phyloP scores from a whole-genome alignment of 768 basidiomycete species.

The Cystobasidium ongulense region DNA sequence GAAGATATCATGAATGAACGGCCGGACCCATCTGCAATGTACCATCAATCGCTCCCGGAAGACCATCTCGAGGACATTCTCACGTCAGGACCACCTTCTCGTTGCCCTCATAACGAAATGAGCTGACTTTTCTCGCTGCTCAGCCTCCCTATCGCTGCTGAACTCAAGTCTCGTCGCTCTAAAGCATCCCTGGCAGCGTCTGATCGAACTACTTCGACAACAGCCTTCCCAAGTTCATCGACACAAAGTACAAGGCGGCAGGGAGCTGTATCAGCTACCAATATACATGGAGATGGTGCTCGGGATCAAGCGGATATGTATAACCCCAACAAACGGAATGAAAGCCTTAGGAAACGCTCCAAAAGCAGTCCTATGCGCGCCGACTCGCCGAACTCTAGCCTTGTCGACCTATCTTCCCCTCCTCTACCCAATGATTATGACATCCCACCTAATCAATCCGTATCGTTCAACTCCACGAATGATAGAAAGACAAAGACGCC shows the following conservation, averaged over 20 bases:
- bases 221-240: neutral
- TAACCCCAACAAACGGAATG: neutral
- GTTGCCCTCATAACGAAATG: neutral
- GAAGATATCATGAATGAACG: constrained; percentile 1
- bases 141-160: constrained; percentile 14
- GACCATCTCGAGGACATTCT: constrained; percentile 26
- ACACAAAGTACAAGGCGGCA: neutral
- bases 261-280: neutral
- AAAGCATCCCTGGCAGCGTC: constrained; percentile 6
- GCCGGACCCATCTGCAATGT: neutral
- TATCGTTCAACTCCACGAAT: neutral
- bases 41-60: neutral
- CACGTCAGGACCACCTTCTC: neutral
- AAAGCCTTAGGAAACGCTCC: constrained; percentile 19
- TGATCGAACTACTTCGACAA: neutral
- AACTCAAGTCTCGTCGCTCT: neutral
- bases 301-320: neutral
- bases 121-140: neutral
- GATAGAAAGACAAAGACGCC: neutral
- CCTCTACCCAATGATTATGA: neutral
- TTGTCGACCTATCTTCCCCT: neutral
- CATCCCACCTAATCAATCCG: neutral
- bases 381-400: neutral
- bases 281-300: neutral
- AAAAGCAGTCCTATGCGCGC: constrained; percentile 12